Percentiles rank a stretch among this genome's conserved stretches.
Evolutionary conservation across 495 filamentous ascomycete genomes (phyloP).

Genomic region (Aspergillus nanangensis): DNA sequence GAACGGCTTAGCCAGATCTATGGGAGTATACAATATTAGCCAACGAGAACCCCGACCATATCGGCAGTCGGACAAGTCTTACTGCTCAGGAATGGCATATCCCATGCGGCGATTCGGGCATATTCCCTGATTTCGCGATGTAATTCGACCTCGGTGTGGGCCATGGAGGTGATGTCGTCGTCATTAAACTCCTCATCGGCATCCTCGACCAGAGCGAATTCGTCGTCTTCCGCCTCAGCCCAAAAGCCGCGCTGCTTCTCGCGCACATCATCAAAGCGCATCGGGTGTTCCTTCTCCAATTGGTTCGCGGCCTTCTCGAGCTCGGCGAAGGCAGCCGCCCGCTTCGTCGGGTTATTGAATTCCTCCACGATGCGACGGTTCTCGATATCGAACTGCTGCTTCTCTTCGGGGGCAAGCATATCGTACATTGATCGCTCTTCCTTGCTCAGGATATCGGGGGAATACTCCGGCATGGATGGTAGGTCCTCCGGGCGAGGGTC

Average conservation of each 20-base stretch:
- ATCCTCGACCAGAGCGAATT: slow-evolving; percentile 49
- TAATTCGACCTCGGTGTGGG: slow-evolving; percentile 81
- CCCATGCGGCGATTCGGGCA: slow-evolving; percentile 84
- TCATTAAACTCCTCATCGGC: slow-evolving; percentile 62
- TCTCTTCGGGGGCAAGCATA: slow-evolving; percentile 43
- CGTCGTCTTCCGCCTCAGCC: slow-evolving; percentile 51
- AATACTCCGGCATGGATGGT: slow-evolving; percentile 33
- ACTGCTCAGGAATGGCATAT: slow-evolving; percentile 90
- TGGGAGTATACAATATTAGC: slow-evolving; percentile 20
- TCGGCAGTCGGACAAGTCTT: slow-evolving; percentile 29
- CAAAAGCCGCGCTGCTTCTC: slow-evolving; percentile 40
- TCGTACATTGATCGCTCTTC: slow-evolving; percentile 46
- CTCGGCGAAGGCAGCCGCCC: slow-evolving; percentile 25
- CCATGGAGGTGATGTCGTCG: slow-evolving; percentile 77
- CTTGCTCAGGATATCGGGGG: slow-evolving; percentile 31
- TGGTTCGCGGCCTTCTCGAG: slow-evolving; percentile 25
- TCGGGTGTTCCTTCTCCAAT: slow-evolving; percentile 28
- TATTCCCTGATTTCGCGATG: slow-evolving; percentile 89
- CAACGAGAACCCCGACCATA: no score
- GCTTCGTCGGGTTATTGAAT: slow-evolving; percentile 34
- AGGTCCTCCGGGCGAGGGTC: slow-evolving; percentile 29
- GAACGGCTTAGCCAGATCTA: slow-evolving; percentile 81
- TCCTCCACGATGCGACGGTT: slow-evolving; percentile 32
- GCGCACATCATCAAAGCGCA: slow-evolving; percentile 32
- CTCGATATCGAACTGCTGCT: slow-evolving; percentile 36